Evolutionary conservation across 225 moss, liverwort and hornwort species (phyloP).

Genomic region (Physcomitrium patens): DNA sequence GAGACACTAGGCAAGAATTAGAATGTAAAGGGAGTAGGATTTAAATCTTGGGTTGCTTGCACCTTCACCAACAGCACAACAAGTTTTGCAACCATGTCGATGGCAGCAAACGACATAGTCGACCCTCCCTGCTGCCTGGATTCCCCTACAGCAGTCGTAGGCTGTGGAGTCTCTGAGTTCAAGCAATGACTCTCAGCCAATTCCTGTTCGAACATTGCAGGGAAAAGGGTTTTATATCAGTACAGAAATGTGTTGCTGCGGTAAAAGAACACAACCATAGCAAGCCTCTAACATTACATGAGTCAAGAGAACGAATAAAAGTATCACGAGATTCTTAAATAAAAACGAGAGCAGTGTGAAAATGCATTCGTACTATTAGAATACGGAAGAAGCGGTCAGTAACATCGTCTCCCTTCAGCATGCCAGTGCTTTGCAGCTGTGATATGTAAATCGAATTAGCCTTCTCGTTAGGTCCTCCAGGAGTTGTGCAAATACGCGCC

Average conservation of each 20-base stretch:
- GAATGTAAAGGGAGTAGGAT: not conserved
- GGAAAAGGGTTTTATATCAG: not conserved
- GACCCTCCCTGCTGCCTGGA: constrained; percentile 46
- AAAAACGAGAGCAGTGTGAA: not conserved
- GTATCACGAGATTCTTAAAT: not conserved
- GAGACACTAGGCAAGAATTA: not conserved
- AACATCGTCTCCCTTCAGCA: constrained; percentile 72
- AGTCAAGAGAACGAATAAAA: not conserved
- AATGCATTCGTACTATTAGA: constrained; percentile 39
- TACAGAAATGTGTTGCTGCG: not conserved
- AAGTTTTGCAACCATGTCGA: constrained; percentile 76
- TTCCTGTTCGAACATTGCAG: constrained; percentile 35
- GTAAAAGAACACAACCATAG: not conserved
- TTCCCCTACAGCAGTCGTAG: constrained; percentile 40
- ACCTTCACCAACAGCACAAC: constrained; percentile 71
- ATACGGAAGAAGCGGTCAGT: constrained; percentile 74
- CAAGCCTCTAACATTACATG: not conserved
- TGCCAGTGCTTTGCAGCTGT: constrained; percentile 66
- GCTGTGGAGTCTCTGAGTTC: constrained; percentile 48
- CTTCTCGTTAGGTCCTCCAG: constrained; percentile 62
- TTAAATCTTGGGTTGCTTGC: not conserved
- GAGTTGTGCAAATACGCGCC: constrained; percentile 64
- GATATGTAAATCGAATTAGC: constrained; percentile 69
- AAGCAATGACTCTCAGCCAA: constrained; percentile 62
- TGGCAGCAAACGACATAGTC: constrained; percentile 57